Base-by-base conservation (phyloP, 1,284 basidiomycete genomes). In the Agroathelia rolfsii region DNA sequence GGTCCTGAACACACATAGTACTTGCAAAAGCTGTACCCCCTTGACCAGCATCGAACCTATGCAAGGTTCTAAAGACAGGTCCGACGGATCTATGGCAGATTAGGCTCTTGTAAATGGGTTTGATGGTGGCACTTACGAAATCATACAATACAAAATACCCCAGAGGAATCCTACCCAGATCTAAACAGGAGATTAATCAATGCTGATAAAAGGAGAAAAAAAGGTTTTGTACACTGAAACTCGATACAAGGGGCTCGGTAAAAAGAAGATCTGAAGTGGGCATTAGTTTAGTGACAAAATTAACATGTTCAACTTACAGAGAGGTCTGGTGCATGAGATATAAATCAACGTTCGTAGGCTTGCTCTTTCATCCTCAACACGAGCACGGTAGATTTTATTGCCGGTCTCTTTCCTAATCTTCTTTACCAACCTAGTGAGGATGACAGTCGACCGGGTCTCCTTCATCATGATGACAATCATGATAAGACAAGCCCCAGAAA, bases 151-250 rank as follows among this genome's bases (percentile, higher is more conserved):
- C 33, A 79, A 54, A 23, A 79, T 66, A 2, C 75, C 76, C 76
- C 76, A 80, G 1, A 58, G 64, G 29, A 71, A 64, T n/a, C 69
- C 68, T 24, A 72, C 55, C 75, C 74, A 78, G 12, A 74, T 42
- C 68, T 69, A 13, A 21, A 12, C 30, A 31, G 48, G n/a, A 46
- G 21, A 15, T 22, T 4, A 23, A 11, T n/a, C n/a, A 19, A 2
- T n/a, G 14, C 12, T 3, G 22, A 35, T 17, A 10, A 20, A 25
- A 11, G 15, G 10, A 32, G 20, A 27, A 19, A 19, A 17, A 13
- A 0, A 14, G 13, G 22, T 16, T 23, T 30, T 46, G 15, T 46
- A 70, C 68, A 28, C 68, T 69, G 47, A 76, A 73, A 42, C 67
- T 66, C 1, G 60, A 46, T 6, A 80, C 74, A 11, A 71, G 64